Conservation (phyloP, 306 rosid genomes). For the Myrica gale region DNA sequence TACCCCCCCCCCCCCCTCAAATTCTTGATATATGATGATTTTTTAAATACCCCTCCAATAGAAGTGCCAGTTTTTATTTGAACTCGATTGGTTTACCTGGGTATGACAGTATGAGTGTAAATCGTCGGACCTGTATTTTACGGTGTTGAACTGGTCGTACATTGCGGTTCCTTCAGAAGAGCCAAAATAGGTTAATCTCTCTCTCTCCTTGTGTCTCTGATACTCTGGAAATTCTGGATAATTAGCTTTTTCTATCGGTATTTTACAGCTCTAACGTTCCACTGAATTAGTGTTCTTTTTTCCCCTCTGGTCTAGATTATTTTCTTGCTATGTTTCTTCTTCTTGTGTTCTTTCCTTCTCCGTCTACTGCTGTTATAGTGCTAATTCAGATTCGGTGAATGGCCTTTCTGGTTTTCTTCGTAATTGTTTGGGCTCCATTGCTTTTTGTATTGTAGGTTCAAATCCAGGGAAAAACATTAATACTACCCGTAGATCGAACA, state of each 20-base stretch:
- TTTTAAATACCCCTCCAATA: neutral
- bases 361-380: neutral
- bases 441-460: constrained; percentile 30
- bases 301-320: neutral
- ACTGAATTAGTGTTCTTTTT: neutral
- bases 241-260: neutral
- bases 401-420: neutral
- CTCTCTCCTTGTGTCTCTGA: neutral
- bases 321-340: neutral
- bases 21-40: neutral
- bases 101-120: neutral
- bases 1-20: neutral
- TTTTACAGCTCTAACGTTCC: neutral
- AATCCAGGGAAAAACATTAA: constrained; percentile 22
- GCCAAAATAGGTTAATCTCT: neutral
- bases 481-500: constrained; percentile 25
- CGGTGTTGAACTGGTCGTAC: neutral
- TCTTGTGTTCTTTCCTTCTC: neutral
- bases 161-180: neutral
- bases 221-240: neutral
- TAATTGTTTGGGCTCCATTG: constrained; percentile 20
- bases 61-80: neutral
- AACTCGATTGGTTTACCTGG: neutral
- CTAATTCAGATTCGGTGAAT: neutral
- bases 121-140: neutral